Base-by-base conservation (phyloP, 495 filamentous ascomycete species). In the Penicillium lividum region DNA sequence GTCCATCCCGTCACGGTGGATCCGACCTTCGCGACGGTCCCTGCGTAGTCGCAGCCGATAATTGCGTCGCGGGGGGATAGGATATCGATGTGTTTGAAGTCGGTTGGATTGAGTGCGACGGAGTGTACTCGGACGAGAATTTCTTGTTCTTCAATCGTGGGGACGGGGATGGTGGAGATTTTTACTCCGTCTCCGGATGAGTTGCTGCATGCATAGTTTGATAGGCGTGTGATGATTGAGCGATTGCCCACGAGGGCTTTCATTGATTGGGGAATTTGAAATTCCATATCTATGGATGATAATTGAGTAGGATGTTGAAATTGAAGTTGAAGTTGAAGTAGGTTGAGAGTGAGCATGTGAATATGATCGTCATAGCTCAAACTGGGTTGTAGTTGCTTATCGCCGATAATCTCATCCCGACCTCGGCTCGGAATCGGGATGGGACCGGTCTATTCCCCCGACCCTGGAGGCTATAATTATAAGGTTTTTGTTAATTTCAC, bases 11-110 rank as follows among this genome's bases (percentile, higher is more conserved):
- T 18, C 0, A 29, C 29, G 5, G 47, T 51, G 25, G 25, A 8
- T n/a, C 51, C 61, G 36, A 85, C 70, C 50, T 70, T 63, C 27
- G 74, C 76, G 29, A 86, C 76, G 0, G 70, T 65, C 25, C 83
- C 83, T 4, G 80, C 67, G 63, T 75, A 83, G 60, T 85, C 83
- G 58, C 81, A 79, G 58, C 84, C 84, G n/a, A 76, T 71, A 28
- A 79, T 75, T 34, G 66, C 53, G n/a, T 68, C 68, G 2, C 38
- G 53, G 3, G 65, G 60, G 11, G 61, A 58, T 5, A 67, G 18
- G 3, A 53, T n/a, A 44, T 80, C 76, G 30, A 83, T 62, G 33
- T 77, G 71, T 62, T 85, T 85, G 72, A 75, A 82, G 68, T 82
- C 82, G 4, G 74, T 82, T n/a, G 82, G 81, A 52, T 85, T 85